phyloP scores from a whole-genome alignment of 352 stramenopile species.

The Aphanomyces stellatus region DNA sequence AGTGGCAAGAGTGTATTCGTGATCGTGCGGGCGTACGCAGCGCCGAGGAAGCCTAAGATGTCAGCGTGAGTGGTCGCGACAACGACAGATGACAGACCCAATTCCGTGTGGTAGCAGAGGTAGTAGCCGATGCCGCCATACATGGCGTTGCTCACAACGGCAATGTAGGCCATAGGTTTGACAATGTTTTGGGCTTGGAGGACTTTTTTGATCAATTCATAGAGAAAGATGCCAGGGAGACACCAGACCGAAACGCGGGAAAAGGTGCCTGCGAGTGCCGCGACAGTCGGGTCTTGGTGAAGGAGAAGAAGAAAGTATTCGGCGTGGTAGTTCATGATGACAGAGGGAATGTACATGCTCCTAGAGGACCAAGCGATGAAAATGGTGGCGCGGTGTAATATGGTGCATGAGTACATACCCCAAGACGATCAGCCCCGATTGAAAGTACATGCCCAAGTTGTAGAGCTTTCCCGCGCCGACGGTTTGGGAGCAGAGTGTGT shows the following conservation, averaged over 20 bases:
- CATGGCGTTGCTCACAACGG: constrained; percentile 19
- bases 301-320: constrained; percentile 1
- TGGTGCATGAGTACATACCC: background rate
- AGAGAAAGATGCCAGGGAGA: constrained; percentile 31
- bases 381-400: background rate
- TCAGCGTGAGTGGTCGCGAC: background rate
- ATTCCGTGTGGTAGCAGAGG: constrained; percentile 12
- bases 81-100: background rate
- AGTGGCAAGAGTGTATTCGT: background rate
- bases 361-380: background rate
- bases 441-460: constrained; percentile 79
- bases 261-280: constrained; percentile 2
- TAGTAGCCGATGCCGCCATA: constrained; percentile 4
- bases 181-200: constrained; percentile 34
- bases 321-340: constrained; percentile 8
- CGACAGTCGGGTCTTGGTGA: constrained; percentile 1
- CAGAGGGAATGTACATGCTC: background rate
- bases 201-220: constrained; percentile 35
- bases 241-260: constrained; percentile 2
- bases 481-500: constrained; percentile 82
- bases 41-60: constrained; percentile 17
- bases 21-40: constrained; percentile 11
- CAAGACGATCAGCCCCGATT: constrained; percentile 64
- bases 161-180: constrained; percentile 29
- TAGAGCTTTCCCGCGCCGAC: constrained; percentile 58